phyloP scores from a whole-genome alignment of 148 eudicot species.

The Salicornia ramosissima region DNA sequence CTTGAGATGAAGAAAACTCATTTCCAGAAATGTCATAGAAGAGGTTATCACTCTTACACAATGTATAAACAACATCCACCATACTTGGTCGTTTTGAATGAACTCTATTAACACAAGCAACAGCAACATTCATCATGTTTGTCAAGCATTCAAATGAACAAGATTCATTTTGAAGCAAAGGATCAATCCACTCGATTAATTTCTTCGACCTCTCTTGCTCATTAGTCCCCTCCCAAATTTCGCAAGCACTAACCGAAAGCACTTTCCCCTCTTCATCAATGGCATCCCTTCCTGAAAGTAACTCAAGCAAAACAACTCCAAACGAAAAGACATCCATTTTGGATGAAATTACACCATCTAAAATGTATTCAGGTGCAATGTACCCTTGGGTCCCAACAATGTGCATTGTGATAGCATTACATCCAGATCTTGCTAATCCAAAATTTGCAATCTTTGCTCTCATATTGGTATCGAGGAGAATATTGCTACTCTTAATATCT shows the following conservation, averaged over 20 bases:
- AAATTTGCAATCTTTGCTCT: conserved; percentile 89
- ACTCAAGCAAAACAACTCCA: conserved; percentile 84
- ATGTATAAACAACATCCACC: conserved; percentile 85
- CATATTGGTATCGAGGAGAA: conserved; percentile 70
- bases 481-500: conserved; percentile 84
- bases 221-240: conserved; percentile 41
- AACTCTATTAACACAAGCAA: conserved; percentile 61
- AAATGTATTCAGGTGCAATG: conserved; percentile 81
- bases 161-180: conserved; percentile 35
- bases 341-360: conserved; percentile 78
- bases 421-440: conserved; percentile 85
- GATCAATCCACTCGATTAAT: conserved; percentile 52
- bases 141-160: conserved; percentile 48
- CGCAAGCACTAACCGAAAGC: conserved; percentile 42
- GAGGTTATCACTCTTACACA: conserved; percentile 78
- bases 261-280: conserved; percentile 52
- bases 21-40: conserved; percentile 50
- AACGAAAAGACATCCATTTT: conserved; percentile 84
- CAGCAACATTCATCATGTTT: conserved; percentile 50
- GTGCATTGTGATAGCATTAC: conserved; percentile 91
- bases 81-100: conserved; percentile 69
- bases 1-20: conserved; percentile 41
- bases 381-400: conserved; percentile 95
- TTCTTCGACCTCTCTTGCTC: conserved; percentile 38
- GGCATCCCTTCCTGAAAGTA: conserved; percentile 67